A percentile compares a stretch with the other conserved stretches of the same genome.
Conservation (phyloP, 371 early-diverging fungal species). For the Mucor ambiguus region DNA sequence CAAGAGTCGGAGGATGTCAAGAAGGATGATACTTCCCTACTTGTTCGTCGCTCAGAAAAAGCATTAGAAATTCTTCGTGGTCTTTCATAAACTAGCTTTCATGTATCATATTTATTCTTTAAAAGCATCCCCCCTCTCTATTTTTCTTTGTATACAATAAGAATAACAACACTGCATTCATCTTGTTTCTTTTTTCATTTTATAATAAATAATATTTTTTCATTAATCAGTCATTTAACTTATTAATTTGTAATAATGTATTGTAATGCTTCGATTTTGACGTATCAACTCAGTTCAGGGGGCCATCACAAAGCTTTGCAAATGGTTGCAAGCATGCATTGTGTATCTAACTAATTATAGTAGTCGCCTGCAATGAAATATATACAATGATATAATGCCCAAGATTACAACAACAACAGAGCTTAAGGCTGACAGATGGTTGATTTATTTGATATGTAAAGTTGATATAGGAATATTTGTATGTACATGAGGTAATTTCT, state of each 20-base stretch:
- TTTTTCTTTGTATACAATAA: neutral
- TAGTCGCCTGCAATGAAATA: no score
- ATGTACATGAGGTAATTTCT: neutral
- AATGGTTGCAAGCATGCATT: no score
- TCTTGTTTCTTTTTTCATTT: neutral
- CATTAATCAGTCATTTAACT: no score
- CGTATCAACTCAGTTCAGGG: neutral
- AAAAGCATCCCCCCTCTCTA: conserved; percentile 1
- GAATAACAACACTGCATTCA: neutral
- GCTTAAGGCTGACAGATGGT: no score
- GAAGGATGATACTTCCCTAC: conserved; percentile 11
- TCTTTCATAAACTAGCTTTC: conserved; percentile 14
- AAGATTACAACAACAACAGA: no score
- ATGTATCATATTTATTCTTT: neutral
- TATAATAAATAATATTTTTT: neutral
- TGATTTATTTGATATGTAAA: neutral
- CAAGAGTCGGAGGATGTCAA: conserved; percentile 2
- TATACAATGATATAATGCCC: no score
- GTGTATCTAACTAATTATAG: no score
- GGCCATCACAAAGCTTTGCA: no score
- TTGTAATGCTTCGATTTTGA: neutral
- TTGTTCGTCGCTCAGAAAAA: conserved; percentile 23
- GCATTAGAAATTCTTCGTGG: conserved; percentile 43
- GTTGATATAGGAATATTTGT: neutral
- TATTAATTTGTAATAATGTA: no score